phyloP scores from a whole-genome alignment of 1,139 yeast species.

The Taphrina sp. region DNA sequence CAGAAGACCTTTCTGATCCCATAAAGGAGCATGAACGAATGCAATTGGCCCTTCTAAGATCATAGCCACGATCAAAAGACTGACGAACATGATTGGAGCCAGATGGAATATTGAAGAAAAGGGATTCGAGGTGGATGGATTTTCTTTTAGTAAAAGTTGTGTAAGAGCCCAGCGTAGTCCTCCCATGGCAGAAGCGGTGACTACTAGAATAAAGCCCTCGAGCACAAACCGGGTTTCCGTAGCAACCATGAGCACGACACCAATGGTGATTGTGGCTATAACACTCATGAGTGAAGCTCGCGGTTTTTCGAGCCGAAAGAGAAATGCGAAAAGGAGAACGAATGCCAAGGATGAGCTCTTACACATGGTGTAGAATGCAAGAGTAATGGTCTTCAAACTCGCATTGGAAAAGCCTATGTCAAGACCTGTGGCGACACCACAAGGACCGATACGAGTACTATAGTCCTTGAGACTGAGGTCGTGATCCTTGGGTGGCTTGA shows the following conservation, averaged over 20 bases:
- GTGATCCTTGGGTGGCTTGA: constrained; percentile 49
- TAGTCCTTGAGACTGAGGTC: constrained; percentile 34
- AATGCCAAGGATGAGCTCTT: constrained; percentile 83
- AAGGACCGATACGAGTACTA: constrained; percentile 64
- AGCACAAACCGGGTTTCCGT: constrained; percentile 47
- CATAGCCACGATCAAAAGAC: constrained; percentile 61
- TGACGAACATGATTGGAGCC: constrained; percentile 75
- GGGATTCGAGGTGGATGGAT: constrained; percentile 65
- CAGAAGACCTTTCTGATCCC: constrained; percentile 53
- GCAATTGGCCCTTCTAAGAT: constrained; percentile 62
- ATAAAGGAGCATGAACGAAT: constrained; percentile 57
- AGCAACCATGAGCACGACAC: constrained; percentile 84
- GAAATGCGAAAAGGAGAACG: constrained; percentile 79
- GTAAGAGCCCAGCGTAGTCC: constrained; percentile 96
- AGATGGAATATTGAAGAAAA: constrained; percentile 77
- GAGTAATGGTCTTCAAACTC: constrained; percentile 71
- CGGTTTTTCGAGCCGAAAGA: constrained; percentile 72
- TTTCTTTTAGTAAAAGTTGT: constrained; percentile 68
- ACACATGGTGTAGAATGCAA: constrained; percentile 88
- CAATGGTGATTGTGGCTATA: constrained; percentile 71
- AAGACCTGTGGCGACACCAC: constrained; percentile 84
- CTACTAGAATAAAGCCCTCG: constrained; percentile 57
- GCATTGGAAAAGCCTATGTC: constrained; percentile 92
- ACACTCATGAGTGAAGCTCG: constrained; percentile 64
- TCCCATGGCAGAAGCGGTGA: constrained; percentile 74